Conservation (phyloP, 2,329 filamentous ascomycete genomes). For the Nothophoma quercina region DNA sequence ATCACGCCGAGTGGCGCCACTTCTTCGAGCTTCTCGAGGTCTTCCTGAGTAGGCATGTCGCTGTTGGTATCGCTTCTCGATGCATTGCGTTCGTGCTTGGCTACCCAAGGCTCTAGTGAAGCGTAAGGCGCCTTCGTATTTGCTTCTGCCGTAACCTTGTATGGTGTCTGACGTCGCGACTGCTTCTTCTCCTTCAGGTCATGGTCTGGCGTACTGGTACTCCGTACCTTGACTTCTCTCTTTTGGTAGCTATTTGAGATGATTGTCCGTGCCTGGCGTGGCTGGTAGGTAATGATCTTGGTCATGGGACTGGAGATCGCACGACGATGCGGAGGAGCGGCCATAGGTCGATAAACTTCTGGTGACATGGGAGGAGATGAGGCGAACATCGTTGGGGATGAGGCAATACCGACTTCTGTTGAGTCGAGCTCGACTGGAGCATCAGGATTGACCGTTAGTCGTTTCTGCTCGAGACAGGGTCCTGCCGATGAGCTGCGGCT, state of each 20-base stretch:
- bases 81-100: constrained; percentile 34
- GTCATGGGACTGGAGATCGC: constrained; percentile 27
- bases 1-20: constrained; percentile 39
- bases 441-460: constrained; percentile 17
- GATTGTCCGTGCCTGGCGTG: constrained; percentile 15
- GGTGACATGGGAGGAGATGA: constrained; percentile 13
- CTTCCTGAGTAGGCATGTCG: constrained; percentile 31
- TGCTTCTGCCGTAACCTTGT: constrained; percentile 22
- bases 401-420: constrained; percentile 16
- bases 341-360: constrained; percentile 19
- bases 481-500: constrained; percentile 21
- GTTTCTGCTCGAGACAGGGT: constrained; percentile 14
- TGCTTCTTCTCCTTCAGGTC: constrained; percentile 28
- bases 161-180: constrained; percentile 39
- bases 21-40: constrained; percentile 31
- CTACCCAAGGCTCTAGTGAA: constrained; percentile 39
- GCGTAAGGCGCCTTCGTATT: constrained; percentile 25
- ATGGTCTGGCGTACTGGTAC: constrained; percentile 15
- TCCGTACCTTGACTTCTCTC: constrained; percentile 19
- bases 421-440: constrained; percentile 30
- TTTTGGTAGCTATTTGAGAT: constrained; percentile 13
- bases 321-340: constrained; percentile 17
- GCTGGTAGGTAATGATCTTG: constrained; percentile 23
- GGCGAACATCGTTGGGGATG: constrained; percentile 8
- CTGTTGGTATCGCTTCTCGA: constrained; percentile 24